Conservation (phyloP, 225 moss, liverwort and hornwort genomes). For the Physcomitrellopsis africana region DNA sequence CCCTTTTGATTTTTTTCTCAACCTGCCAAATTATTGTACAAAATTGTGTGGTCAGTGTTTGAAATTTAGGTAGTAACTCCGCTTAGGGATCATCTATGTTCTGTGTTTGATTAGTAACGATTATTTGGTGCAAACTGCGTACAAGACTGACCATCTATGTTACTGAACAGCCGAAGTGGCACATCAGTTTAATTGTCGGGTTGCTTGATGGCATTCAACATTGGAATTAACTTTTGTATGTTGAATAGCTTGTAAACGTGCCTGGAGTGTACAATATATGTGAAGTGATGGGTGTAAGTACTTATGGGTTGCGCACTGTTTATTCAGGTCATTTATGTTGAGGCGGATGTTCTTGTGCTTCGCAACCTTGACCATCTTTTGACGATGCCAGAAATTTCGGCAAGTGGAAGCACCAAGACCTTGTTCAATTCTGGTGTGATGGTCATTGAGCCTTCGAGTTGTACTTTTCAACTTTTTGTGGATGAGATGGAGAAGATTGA, state of each 20-base stretch:
- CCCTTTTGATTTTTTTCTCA: not conserved
- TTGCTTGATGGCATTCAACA: not conserved
- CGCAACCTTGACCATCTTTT: slow-evolving; percentile 66
- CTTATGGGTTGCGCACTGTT: slow-evolving; percentile 12
- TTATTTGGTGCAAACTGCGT: not conserved
- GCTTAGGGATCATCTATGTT: not conserved
- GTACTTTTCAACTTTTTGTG: slow-evolving; percentile 65
- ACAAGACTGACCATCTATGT: not conserved
- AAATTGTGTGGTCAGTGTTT: too few relatives aligned
- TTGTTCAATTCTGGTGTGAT: slow-evolving; percentile 78
- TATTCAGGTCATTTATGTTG: slow-evolving; percentile 60
- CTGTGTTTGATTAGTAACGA: not conserved
- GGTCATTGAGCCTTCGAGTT: slow-evolving; percentile 80
- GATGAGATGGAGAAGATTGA: slow-evolving; percentile 53
- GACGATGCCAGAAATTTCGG: slow-evolving; percentile 63
- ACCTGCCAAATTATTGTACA: too few relatives aligned
- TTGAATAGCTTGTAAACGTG: not conserved
- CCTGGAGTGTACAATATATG: not conserved
- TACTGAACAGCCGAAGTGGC: not conserved
- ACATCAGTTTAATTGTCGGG: not conserved
- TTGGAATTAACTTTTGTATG: not conserved
- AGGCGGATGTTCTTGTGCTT: slow-evolving; percentile 64
- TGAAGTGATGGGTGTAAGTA: slow-evolving; percentile 2
- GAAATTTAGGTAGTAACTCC: too few relatives aligned
- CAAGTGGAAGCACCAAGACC: slow-evolving; percentile 56